phyloP scores from a whole-genome alignment of 768 basidiomycete genomes.

The Galerina sulciceps region DNA sequence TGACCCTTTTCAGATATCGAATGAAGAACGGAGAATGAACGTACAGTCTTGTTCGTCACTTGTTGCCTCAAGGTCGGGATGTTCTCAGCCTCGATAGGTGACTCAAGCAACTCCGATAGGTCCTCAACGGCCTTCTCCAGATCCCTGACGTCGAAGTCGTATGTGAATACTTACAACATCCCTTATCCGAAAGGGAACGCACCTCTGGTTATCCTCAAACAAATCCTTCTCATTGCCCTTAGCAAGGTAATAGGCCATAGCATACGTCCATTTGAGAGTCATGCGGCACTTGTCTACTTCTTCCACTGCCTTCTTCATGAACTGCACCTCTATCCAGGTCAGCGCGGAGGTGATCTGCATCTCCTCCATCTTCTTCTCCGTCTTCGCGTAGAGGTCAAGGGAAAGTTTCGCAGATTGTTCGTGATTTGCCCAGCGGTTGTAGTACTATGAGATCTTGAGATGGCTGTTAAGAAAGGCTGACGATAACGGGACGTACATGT shows the following conservation, averaged over 20 bases:
- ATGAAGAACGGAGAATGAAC: conserved; percentile 20
- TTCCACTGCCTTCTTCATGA: conserved; percentile 98
- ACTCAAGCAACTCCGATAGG: conserved; percentile 89
- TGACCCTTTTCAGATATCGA: background rate
- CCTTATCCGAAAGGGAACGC: conserved; percentile 18
- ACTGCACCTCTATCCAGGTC: conserved; percentile 99
- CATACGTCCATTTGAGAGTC: conserved; percentile 99
- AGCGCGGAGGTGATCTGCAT: conserved; percentile 93
- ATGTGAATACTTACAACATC: background rate
- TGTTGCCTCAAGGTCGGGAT: conserved; percentile 86
- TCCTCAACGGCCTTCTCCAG: conserved; percentile 95
- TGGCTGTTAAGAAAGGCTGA: background rate
- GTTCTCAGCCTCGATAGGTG: conserved; percentile 84
- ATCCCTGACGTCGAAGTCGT: conserved; percentile 54
- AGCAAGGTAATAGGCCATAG: conserved; percentile 97
- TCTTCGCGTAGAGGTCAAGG: conserved; percentile 88
- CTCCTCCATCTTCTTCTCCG: conserved; percentile 99
- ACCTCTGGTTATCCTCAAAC: conserved; percentile 97
- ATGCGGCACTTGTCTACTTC: conserved; percentile 87
- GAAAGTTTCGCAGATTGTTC: conserved; percentile 99
- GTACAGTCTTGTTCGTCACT: conserved; percentile 93
- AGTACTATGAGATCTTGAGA: conserved; percentile 66
- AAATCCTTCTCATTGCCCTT: conserved; percentile 92
- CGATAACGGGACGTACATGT: conserved; percentile 63
- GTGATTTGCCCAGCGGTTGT: conserved; percentile 99